Conservation (phyloP, 2,329 filamentous ascomycete genomes). For the Plenodomus biglobosus region DNA sequence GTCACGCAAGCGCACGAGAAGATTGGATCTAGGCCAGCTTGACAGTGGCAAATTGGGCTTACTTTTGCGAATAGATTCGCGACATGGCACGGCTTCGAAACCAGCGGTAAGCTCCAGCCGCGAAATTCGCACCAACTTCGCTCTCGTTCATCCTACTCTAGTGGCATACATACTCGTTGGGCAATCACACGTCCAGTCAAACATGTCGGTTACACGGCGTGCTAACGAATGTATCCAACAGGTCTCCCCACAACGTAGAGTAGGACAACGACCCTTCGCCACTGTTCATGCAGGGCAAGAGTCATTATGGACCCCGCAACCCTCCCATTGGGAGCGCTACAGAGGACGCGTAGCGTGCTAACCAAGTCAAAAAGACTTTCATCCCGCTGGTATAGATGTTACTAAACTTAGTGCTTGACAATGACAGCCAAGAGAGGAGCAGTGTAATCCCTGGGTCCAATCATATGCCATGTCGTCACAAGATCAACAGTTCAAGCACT, state of each 20-base stretch:
- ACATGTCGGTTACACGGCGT: background rate
- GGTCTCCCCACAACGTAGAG: too few species aligned
- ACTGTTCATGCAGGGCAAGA: slow-evolving; percentile 8
- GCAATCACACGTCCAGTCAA: background rate
- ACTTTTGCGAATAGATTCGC: background rate
- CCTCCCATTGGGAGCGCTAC: slow-evolving; percentile 5
- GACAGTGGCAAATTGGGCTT: background rate
- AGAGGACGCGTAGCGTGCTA: slow-evolving; percentile 13
- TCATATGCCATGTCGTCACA: background rate
- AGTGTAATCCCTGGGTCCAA: background rate
- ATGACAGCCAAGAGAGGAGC: background rate
- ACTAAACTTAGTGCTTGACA: background rate
- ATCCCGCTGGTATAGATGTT: background rate
- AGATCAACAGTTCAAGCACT: background rate
- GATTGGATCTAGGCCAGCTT: background rate
- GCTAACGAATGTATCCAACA: background rate
- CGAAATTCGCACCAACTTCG: too few species aligned
- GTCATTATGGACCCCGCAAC: slow-evolving; percentile 11
- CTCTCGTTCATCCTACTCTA: background rate
- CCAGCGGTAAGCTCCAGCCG: too few species aligned
- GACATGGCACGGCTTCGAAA: background rate
- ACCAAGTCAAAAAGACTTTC: background rate
- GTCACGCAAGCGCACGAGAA: background rate
- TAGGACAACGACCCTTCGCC: background rate
- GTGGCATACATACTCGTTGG: too few species aligned